Evolutionary conservation across 2,329 filamentous ascomycete species (phyloP).

Genomic region (Botrytis galanthina): DNA sequence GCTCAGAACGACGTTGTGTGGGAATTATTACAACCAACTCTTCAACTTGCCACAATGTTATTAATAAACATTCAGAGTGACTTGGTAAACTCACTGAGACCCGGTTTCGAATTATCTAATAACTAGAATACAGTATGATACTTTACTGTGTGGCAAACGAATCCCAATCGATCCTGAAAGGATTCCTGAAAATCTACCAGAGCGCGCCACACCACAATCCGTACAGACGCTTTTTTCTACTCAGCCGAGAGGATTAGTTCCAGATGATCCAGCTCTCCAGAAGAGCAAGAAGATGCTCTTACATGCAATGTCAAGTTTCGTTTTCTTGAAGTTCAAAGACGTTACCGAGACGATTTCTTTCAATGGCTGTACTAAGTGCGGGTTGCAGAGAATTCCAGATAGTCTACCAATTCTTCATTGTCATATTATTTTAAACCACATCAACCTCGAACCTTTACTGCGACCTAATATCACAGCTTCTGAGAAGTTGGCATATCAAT

Average conservation of each 20-base stretch:
- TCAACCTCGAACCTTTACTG: not conserved
- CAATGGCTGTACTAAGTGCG: not conserved
- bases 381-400: not conserved
- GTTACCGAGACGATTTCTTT: not conserved
- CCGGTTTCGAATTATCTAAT: not conserved
- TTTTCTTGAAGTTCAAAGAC: not conserved
- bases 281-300: not conserved
- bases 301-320: not conserved
- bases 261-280: constrained; percentile 1
- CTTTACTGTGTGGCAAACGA: not conserved
- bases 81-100: not conserved
- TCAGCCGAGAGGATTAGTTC: not conserved
- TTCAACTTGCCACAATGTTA: constrained; percentile 1
- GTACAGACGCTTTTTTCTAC: not conserved
- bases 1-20: not conserved
- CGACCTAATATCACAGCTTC: not conserved
- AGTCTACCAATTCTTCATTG: not conserved
- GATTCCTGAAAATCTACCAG: not conserved
- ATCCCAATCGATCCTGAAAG: not conserved
- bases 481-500: constrained; percentile 7
- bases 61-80: not conserved
- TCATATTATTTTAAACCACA: not conserved
- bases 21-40: not conserved
- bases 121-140: not conserved
- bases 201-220: not conserved